phyloP scores from a whole-genome alignment of 2,329 filamentous ascomycete species.

The Reticulascus tulasneorum region DNA sequence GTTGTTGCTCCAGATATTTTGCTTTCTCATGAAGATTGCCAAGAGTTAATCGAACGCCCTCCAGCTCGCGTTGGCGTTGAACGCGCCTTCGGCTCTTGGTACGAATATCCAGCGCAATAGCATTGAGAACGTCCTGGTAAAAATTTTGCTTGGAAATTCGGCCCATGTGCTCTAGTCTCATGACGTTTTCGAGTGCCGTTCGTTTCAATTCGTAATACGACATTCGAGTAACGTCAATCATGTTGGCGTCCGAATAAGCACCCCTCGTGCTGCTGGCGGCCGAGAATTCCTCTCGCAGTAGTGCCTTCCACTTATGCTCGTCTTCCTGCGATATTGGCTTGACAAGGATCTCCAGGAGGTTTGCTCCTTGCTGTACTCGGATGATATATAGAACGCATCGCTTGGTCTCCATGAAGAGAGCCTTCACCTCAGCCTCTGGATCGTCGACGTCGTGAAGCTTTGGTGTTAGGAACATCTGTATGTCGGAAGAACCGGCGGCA shows the following conservation, averaged over 20 bases:
- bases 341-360: slow-evolving; percentile 91
- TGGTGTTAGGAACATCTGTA: slow-evolving; percentile 84
- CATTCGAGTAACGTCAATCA: slow-evolving; percentile 86
- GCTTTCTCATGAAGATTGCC: slow-evolving; percentile 79
- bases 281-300: slow-evolving; percentile 78
- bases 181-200: slow-evolving; percentile 88
- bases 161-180: slow-evolving; percentile 80
- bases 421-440: slow-evolving; percentile 86
- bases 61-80: slow-evolving; percentile 85
- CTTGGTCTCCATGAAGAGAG: slow-evolving; percentile 97
- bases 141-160: slow-evolving; percentile 86
- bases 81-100: slow-evolving; percentile 93
- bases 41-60: slow-evolving; percentile 74
- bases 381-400: slow-evolving; percentile 97
- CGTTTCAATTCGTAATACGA: slow-evolving; percentile 90
- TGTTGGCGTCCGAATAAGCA: slow-evolving; percentile 85
- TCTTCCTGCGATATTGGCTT: slow-evolving; percentile 85
- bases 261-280: slow-evolving; percentile 66
- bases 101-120: slow-evolving; percentile 92
- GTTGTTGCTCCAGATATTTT: slow-evolving; percentile 86
- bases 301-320: slow-evolving; percentile 77
- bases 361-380: slow-evolving; percentile 84
- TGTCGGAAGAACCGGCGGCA: slow-evolving; percentile 80
- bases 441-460: slow-evolving; percentile 89
- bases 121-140: slow-evolving; percentile 97